phyloP scores from a whole-genome alignment of 1,284 basidiomycete species.

The Malassezia sympodialis region DNA sequence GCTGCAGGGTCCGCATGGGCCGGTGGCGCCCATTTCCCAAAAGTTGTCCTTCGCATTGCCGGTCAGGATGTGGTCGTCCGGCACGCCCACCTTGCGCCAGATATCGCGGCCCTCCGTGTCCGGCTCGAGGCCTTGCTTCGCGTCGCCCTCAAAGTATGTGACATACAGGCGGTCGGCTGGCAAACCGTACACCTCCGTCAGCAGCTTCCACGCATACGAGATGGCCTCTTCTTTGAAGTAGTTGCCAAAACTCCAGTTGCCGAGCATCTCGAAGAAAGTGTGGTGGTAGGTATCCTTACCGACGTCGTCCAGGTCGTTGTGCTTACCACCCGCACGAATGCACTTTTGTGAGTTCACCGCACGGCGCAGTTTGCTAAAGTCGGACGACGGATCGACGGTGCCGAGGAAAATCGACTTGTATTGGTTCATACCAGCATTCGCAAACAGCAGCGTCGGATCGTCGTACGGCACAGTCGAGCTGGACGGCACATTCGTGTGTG shows the following conservation, averaged over 20 bases:
- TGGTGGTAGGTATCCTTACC: constrained; percentile 90
- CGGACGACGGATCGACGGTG: constrained; percentile 82
- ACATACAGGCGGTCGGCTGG: constrained; percentile 87
- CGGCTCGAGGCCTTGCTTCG: constrained; percentile 70
- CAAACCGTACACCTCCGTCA: constrained; percentile 78
- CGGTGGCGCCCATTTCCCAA: constrained; percentile 99
- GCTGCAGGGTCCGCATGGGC: constrained; percentile 93
- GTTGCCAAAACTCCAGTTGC: constrained; percentile 98
- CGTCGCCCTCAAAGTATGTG: constrained; percentile 93
- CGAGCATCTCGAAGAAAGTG: constrained; percentile 99
- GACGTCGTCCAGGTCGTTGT: constrained; percentile 97
- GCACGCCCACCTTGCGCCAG: constrained; percentile 77
- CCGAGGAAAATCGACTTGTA: constrained; percentile 95
- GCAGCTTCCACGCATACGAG: constrained; percentile 80
- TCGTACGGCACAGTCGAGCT: constrained; percentile 92
- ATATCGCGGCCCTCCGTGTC: constrained; percentile 72
- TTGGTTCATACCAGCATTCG: constrained; percentile 63
- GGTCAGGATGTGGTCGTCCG: constrained; percentile 80
- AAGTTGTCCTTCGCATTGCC: constrained; percentile 97
- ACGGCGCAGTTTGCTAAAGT: constrained; percentile 75
- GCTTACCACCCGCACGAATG: constrained; percentile 94
- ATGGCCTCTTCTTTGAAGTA: constrained; percentile 99
- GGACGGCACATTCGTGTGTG: constrained; percentile 85
- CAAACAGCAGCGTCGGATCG: constrained; percentile 77
- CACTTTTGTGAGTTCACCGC: constrained; percentile 96